Base-by-base conservation (phyloP, 805 yeast genomes). In the Metschnikowia koreensis region DNA sequence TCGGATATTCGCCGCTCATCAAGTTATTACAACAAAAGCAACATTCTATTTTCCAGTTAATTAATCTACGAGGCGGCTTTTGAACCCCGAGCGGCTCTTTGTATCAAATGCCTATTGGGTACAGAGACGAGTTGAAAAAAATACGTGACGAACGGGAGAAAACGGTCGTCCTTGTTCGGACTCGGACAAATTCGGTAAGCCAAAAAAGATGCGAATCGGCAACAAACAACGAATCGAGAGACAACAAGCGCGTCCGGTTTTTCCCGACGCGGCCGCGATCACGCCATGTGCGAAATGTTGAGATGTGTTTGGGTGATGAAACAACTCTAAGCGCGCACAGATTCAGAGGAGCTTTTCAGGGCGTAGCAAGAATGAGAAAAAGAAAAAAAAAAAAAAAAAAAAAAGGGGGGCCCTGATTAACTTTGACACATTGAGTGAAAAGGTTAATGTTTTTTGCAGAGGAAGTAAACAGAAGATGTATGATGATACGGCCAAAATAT, bases 221-320 rank as follows among this genome's bases (percentile, higher is more conserved):
- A 28, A 41, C 33, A 45, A 36, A 16, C 13, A 29, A 34, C 47
- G 37, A 46, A 27, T 38, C 3, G 43, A 41, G 33, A 44, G 38
- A 16, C 28, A 31, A 9, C 34, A 15, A 31, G 40, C 46, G 46
- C 40, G 46, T 28, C 48, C 48, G 48, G 28, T 29, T 46, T 29
- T 17, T 36, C 38, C 48, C 48, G 48, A 46, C 15, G 31, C 48
- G 48, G 29, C 29, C 33, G 37, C 28, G 42, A 46, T 46, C 48
- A 46, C 48, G 48, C 48, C 48, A 46, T 29, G 47, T 34, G 36
- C 44, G 13, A 13, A 16, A 22, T 11, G 41, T 17, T 17, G 41
- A 39, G 13, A 10, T 39, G 26, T 17, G 10, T 31, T 31, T 31
- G 34, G 34, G 34, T 10, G 10, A 12, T 31, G 34, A 31, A 31